Conservation (phyloP, 768 basidiomycete genomes). For the Phanerodontia chrysosporium region DNA sequence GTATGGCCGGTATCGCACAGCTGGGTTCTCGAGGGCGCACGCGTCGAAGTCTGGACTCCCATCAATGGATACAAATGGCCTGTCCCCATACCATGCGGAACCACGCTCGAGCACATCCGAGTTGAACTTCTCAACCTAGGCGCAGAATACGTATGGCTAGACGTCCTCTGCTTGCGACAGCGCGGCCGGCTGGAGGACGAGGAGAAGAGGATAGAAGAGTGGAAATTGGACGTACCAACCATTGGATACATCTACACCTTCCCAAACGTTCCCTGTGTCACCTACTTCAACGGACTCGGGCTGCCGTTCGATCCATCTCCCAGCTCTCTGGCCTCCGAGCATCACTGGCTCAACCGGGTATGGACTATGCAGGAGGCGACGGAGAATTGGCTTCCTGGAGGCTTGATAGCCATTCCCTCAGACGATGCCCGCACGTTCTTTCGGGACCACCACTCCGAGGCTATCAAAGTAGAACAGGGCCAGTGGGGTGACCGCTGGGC, state of each 20-base stretch:
- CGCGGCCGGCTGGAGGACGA: neutral
- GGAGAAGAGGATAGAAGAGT: neutral
- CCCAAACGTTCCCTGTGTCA: neutral
- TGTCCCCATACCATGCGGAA: slow-evolving; percentile 1
- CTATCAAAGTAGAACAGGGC: too few relatives aligned
- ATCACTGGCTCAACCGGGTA: slow-evolving; percentile 9
- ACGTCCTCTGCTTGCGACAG: slow-evolving; percentile 4
- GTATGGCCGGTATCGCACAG: neutral
- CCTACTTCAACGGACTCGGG: slow-evolving; percentile 5
- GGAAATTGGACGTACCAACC: slow-evolving; percentile 5
- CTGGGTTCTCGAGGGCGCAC: neutral
- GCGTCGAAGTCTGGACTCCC: neutral
- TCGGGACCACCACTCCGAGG: neutral
- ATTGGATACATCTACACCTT: neutral
- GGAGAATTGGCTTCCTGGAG: neutral
- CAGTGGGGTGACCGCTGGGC: too few relatives aligned
- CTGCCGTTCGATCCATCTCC: neutral
- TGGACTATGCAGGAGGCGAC: slow-evolving; percentile 6
- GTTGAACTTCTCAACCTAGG: slow-evolving; percentile 6
- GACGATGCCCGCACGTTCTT: neutral
- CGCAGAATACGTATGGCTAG: slow-evolving; percentile 1
- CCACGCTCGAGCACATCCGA: slow-evolving; percentile 2
- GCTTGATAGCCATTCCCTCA: neutral
- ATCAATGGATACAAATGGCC: slow-evolving; percentile 5
- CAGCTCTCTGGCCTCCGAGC: neutral